phyloP scores from a whole-genome alignment of 305 asterid genomes.

The Plantago rigida region DNA sequence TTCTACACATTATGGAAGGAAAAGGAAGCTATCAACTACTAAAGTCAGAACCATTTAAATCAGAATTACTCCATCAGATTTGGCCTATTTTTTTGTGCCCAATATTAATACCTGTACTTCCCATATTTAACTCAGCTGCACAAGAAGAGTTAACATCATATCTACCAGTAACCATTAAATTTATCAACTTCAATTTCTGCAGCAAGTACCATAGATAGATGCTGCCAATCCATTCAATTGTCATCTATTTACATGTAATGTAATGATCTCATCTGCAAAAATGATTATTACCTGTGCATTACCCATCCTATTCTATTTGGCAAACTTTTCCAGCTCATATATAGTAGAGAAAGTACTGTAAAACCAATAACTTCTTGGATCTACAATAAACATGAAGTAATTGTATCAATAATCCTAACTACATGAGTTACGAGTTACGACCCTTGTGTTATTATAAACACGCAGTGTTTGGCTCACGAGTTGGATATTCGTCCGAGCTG shows the following conservation, averaged over 20 bases:
- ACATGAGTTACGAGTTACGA: background rate
- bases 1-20: background rate
- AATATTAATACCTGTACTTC: slow-evolving; percentile 12
- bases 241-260: slow-evolving; percentile 1
- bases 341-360: slow-evolving; percentile 6
- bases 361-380: background rate
- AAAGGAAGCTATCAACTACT: slow-evolving; percentile 18
- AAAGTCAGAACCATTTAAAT: slow-evolving; percentile 20
- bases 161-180: slow-evolving; percentile 22
- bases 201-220: slow-evolving; percentile 13
- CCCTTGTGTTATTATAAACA: background rate
- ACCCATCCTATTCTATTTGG: slow-evolving; percentile 18
- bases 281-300: slow-evolving; percentile 8
- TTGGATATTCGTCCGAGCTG: background rate
- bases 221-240: slow-evolving; percentile 17
- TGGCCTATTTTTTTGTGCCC: slow-evolving; percentile 17
- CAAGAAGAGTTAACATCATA: slow-evolving; percentile 6
- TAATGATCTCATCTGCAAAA: slow-evolving; percentile 7
- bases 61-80: slow-evolving; percentile 14
- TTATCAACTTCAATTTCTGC: slow-evolving; percentile 22
- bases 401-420: background rate
- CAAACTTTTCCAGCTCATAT: slow-evolving; percentile 14
- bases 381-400: slow-evolving; percentile 6
- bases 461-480: background rate
- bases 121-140: slow-evolving; percentile 7